Evolutionary conservation across 768 basidiomycete genomes (phyloP), one percentile per base, ranked within the genome.

Genomic region (Lentinus brumalis): DNA sequence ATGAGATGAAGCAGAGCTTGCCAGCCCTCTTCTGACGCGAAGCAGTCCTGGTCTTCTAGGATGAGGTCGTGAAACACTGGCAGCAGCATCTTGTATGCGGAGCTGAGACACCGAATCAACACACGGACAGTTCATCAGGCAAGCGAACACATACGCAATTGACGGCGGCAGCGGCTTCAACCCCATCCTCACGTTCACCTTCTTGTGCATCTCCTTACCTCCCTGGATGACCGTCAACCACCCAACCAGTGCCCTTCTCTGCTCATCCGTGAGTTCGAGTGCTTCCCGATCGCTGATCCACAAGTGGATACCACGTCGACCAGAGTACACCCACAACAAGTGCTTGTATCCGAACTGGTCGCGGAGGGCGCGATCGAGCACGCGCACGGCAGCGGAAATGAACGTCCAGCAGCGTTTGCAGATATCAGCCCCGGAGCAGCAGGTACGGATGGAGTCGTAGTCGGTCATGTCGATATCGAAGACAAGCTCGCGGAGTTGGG

Each of bases 391-490:
- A 40, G 89, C 88, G 14, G 91, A 84, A 70, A 99, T 98, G 77
- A 95, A 99, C 2, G 81, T 84, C 97, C 97, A 99, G 75, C 97
- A 99, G 42, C 87, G 83, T 62, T 81, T 83, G 77, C 97, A 99
- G 74, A 99, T 96, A 57, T 84, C 87, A 47, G 94, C 92, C 50
- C 85, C 91, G 12, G 88, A 87, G 77, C 97, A 98, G 75, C 97
- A 99, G 0, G 95, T 98, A 50, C 97, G 88, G 69, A 98, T 85
- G 47, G 87, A 80, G 72, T 99, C 96, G 76, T 98, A 99, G 76
- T 99, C 97, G 15, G 97, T 96, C 97, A 99, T 98, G 76, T 99
- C 97, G 72, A 99, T 98, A 85, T 99, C 97, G 72, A 99, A 97
- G 0, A 98, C 96, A 45, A 99, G 88, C 73, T 98, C 97, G 60